Evolutionary conservation across 768 basidiomycete genomes (phyloP).

Genomic region (Xerocomus spinulosus): DNA sequence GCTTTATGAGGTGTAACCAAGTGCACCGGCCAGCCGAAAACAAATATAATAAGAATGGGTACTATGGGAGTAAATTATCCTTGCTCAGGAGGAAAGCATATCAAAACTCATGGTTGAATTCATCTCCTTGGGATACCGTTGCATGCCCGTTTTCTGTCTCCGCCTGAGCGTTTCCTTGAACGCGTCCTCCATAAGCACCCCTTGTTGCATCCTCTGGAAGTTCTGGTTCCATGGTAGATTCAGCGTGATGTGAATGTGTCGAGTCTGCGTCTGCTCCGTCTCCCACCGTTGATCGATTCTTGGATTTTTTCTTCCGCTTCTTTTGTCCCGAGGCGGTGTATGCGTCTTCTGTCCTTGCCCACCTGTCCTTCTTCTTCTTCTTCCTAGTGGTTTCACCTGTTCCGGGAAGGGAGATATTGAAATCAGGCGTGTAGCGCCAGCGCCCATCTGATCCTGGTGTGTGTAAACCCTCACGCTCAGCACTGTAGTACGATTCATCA

Average conservation of each 20-base stretch:
- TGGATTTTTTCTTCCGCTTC: slow-evolving; percentile 65
- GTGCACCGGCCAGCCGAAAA: neutral
- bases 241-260: slow-evolving; percentile 31
- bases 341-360: slow-evolving; percentile 84
- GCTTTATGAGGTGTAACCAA: neutral
- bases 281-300: slow-evolving; percentile 40
- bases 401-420: slow-evolving; percentile 51
- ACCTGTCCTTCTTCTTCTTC: slow-evolving; percentile 80
- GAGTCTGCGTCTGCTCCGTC: slow-evolving; percentile 30
- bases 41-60: slow-evolving; percentile 8
- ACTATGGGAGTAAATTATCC: neutral
- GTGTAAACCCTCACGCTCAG: slow-evolving; percentile 33
- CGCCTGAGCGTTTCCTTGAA: slow-evolving; percentile 7
- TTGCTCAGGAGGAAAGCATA: neutral
- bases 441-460: slow-evolving; percentile 40
- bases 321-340: slow-evolving; percentile 46
- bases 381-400: slow-evolving; percentile 48
- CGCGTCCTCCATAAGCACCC: slow-evolving; percentile 49
- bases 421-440: slow-evolving; percentile 87
- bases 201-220: slow-evolving; percentile 69
- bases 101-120: slow-evolving; percentile 67
- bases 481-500: slow-evolving; percentile 72
- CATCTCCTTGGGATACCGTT: slow-evolving; percentile 36
- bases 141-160: slow-evolving; percentile 15
- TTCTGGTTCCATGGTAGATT: slow-evolving; percentile 42